phyloP scores from a whole-genome alignment of 345 rosid species.

The Eucalyptus dawsonii region DNA sequence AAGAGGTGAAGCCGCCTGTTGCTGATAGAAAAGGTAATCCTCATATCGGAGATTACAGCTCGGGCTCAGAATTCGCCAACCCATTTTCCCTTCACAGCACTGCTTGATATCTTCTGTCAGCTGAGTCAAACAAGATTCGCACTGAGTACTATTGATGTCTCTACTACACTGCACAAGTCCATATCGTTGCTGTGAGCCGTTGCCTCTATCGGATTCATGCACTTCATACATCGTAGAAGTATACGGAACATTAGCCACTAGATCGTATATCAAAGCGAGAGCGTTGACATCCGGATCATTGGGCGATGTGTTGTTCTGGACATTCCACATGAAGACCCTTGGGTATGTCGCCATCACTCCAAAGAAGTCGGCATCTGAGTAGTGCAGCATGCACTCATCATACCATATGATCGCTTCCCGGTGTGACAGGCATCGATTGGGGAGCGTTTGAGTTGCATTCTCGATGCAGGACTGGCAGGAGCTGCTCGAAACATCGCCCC shows the following conservation, averaged over 20 bases:
- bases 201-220: not conserved
- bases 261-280: not conserved
- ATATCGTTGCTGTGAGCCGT: not conserved
- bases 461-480: constrained; percentile 6
- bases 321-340: not conserved
- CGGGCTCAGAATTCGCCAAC: constrained; percentile 15
- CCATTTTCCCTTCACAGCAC: constrained; percentile 8
- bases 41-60: constrained; percentile 24
- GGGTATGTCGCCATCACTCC: not conserved
- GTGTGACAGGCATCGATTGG: not conserved
- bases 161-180: constrained; percentile 22
- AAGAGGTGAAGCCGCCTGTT: not conserved
- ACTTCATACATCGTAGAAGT: not conserved
- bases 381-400: not conserved
- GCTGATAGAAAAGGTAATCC: not conserved
- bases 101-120: not conserved
- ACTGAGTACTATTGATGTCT: constrained; percentile 6
- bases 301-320: not conserved
- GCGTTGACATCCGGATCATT: not conserved
- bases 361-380: not conserved
- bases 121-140: not conserved
- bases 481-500: constrained; percentile 7
- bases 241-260: not conserved
- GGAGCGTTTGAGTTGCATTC: not conserved
- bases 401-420: not conserved